Evolutionary conservation across 495 filamentous ascomycete species (phyloP).

Genomic region (Darksidea phi): DNA sequence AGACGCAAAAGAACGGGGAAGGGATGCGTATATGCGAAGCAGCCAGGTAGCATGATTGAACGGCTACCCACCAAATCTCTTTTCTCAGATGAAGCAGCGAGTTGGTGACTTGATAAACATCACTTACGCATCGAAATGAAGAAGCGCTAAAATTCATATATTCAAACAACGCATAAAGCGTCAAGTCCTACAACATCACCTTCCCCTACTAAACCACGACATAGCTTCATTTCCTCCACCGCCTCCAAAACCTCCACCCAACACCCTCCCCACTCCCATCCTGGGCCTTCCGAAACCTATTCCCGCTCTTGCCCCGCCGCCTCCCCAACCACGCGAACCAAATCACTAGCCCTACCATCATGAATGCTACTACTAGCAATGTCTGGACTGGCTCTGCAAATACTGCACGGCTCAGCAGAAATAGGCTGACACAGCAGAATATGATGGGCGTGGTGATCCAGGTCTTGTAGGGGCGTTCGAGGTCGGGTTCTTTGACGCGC

Average conservation of each 20-base stretch:
- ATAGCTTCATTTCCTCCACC: slow-evolving; percentile 38
- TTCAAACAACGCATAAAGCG: too few relatives aligned
- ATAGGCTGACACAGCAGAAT: slow-evolving; percentile 96
- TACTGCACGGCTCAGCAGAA: slow-evolving; percentile 80
- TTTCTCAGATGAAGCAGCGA: too few relatives aligned
- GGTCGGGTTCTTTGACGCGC: slow-evolving; percentile 78
- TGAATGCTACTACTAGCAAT: slow-evolving; percentile 77
- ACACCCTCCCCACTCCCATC: slow-evolving; percentile 38
- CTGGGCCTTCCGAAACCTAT: slow-evolving; percentile 39
- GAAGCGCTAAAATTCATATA: too few relatives aligned
- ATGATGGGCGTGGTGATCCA: slow-evolving; percentile 97
- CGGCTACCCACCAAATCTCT: too few relatives aligned
- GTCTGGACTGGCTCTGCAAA: slow-evolving; percentile 91
- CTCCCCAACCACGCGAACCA: slow-evolving; percentile 82
- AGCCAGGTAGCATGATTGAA: too few relatives aligned
- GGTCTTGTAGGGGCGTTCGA: slow-evolving; percentile 87
- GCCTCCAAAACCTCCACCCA: slow-evolving; percentile 63
- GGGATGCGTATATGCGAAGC: too few relatives aligned
- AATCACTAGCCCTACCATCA: slow-evolving; percentile 77
- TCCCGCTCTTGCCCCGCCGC: slow-evolving; percentile 46
- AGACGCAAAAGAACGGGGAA: too few relatives aligned
- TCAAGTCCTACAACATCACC: too few relatives aligned
- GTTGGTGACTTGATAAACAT: too few relatives aligned
- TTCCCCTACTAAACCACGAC: too few relatives aligned
- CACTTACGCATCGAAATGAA: too few relatives aligned